A percentile compares a stretch with the other conserved stretches of the same genome.
Evolutionary conservation across 495 filamentous ascomycete genomes (phyloP).

Genomic region (Aspergillus sclerotiicarbonarius): DNA sequence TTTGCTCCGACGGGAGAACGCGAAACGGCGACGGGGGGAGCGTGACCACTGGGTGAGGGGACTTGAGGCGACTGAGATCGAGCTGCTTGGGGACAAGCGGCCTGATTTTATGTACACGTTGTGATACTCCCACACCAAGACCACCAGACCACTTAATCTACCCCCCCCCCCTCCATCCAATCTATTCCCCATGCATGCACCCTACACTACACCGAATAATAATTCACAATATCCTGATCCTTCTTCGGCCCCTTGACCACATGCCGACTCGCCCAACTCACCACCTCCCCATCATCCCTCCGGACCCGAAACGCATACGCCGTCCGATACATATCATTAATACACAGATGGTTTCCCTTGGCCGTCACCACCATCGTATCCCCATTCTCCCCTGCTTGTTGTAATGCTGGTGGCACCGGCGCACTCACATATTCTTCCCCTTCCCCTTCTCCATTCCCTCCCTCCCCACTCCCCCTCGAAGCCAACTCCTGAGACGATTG

Average conservation of each 20-base stretch:
- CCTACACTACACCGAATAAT: slow-evolving; percentile 21
- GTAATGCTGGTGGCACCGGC: slow-evolving; percentile 23
- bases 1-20: slow-evolving; percentile 49
- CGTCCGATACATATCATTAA: slow-evolving; percentile 51
- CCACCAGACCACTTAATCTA: background rate
- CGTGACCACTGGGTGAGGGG: slow-evolving; percentile 63
- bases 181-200: background rate
- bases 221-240: slow-evolving; percentile 48
- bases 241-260: slow-evolving; percentile 48
- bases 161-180: background rate
- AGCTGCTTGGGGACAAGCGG: slow-evolving; percentile 60
- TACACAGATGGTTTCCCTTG: slow-evolving; percentile 44
- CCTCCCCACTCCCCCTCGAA: background rate
- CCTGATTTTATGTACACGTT: slow-evolving; percentile 80
- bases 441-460: background rate
- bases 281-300: slow-evolving; percentile 33
- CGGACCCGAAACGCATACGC: slow-evolving; percentile 45
- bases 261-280: slow-evolving; percentile 49
- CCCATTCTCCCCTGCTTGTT: background rate
- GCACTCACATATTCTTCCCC: slow-evolving; percentile 25
- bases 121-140: slow-evolving; percentile 23
- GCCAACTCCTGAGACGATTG: background rate
- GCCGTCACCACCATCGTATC: slow-evolving; percentile 34
- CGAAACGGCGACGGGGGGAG: slow-evolving; percentile 54
- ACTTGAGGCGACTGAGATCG: slow-evolving; percentile 30